A percentile compares a stretch with the other conserved stretches of the same genome.
These are phyloP conservation scores for Trametes sp. DNA, from an alignment of 1,284 basidiomycete species.

Conservation along the genomic window DNA sequence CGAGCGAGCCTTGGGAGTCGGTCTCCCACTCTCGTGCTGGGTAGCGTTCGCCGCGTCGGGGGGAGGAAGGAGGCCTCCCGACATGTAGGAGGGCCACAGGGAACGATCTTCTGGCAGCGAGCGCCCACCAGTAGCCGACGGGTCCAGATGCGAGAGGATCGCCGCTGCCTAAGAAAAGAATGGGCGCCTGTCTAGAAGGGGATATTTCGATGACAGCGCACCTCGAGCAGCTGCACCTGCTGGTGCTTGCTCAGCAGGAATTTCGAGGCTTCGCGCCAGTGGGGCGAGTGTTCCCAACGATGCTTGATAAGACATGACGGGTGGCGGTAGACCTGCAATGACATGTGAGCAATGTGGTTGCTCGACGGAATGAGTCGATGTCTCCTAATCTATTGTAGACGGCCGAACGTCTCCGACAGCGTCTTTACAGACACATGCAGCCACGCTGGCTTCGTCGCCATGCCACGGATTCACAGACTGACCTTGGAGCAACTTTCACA, in stretches of 20 bases:
- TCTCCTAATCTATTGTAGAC: neutral
- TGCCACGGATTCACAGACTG: conserved; percentile 27
- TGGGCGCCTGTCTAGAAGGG: conserved; percentile 9
- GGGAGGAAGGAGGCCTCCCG: conserved; percentile 69
- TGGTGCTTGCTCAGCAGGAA: conserved; percentile 96
- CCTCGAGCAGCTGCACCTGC: conserved; percentile 96
- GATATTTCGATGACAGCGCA: conserved; percentile 41
- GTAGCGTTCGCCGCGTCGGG: conserved; percentile 46
- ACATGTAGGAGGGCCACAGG: conserved; percentile 83
- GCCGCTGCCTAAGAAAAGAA: conserved; percentile 77
- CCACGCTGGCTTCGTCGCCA: no score
- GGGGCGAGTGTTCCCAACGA: conserved; percentile 96
- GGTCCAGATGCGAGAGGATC: conserved; percentile 87
- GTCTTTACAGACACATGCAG: neutral
- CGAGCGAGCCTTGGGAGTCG: conserved; percentile 22
- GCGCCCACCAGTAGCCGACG: conserved; percentile 66
- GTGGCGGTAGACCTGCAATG: conserved; percentile 85
- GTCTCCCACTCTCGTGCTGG: conserved; percentile 18
- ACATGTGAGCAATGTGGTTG: neutral
- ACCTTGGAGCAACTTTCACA: conserved; percentile 95
- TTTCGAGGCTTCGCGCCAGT: conserved; percentile 97
- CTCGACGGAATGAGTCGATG: neutral
- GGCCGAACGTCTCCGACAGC: conserved; percentile 12
- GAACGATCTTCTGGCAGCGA: conserved; percentile 94
- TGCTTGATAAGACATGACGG: conserved; percentile 96